Evolutionary conservation across 345 rosid species (phyloP).

Genomic region (Ceriops tagal): DNA sequence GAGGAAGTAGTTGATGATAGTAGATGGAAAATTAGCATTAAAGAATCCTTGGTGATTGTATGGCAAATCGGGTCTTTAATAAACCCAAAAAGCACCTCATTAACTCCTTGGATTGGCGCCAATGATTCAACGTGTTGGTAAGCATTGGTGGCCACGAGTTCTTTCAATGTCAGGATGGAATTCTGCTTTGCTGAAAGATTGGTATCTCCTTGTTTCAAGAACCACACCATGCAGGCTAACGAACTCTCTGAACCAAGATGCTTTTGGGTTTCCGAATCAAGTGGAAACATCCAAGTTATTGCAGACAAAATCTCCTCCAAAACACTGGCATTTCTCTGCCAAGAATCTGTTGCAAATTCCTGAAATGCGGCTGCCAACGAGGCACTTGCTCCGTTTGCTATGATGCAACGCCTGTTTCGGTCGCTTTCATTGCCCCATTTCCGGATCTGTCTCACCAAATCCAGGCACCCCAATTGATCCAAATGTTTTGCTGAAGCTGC

Average conservation of each 20-base stretch:
- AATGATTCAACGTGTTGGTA: conserved; percentile 13
- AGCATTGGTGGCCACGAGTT: conserved; percentile 23
- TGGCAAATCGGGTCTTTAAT: conserved; percentile 31
- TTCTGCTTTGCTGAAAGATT: conserved; percentile 23
- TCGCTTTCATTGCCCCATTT: conserved; percentile 49
- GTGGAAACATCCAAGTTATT: conserved; percentile 42
- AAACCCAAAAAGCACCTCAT: conserved; percentile 20
- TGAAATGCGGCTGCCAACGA: conserved; percentile 37
- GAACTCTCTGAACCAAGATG: conserved; percentile 33
- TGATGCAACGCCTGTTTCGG: conserved; percentile 38
- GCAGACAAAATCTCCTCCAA: conserved; percentile 33
- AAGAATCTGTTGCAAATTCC: conserved; percentile 26
- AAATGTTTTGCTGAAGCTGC: conserved; percentile 6
- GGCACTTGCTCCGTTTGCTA: conserved; percentile 14
- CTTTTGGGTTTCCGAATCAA: conserved; percentile 24
- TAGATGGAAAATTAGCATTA: conserved; percentile 34
- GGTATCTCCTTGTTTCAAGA: conserved; percentile 21
- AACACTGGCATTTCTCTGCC: conserved; percentile 15
- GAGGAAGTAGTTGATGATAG: conserved; percentile 16
- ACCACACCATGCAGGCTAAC: conserved; percentile 30
- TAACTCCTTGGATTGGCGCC: conserved; percentile 24
- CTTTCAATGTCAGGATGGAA: conserved; percentile 30
- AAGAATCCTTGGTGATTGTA: conserved; percentile 35
- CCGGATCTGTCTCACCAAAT: conserved; percentile 28
- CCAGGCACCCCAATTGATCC: conserved; percentile 27